Evolutionary conservation across 75 land plant genomes (phyloP).

Genomic region (Ceratopteris richardii): DNA sequence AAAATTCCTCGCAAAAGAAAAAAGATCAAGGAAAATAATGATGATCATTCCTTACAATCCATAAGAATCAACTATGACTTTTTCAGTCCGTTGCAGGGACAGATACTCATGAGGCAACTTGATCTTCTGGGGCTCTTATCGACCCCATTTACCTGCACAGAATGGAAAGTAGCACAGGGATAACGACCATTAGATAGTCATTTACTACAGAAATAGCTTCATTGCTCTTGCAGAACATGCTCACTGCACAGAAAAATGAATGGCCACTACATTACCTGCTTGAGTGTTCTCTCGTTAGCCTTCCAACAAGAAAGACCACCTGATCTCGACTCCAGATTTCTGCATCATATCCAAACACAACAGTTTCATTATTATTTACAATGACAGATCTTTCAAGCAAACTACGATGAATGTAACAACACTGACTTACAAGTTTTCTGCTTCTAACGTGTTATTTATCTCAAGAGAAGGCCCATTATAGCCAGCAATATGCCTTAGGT

Average conservation of each 20-base stretch:
- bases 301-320: slow-evolving; percentile 66
- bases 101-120: neutral
- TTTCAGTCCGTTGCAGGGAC: neutral
- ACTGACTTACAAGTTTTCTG: slow-evolving; percentile 62
- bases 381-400: too few species aligned
- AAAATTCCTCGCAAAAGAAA: too few species aligned
- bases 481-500: slow-evolving; percentile 21
- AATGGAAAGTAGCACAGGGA: neutral
- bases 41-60: too few species aligned
- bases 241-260: too few species aligned
- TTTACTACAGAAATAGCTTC: neutral
- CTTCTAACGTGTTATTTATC: slow-evolving; percentile 74
- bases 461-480: neutral
- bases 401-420: neutral
- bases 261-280: too few species aligned
- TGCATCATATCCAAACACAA: slow-evolving; percentile 11
- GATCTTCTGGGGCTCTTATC: neutral
- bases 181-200: neutral
- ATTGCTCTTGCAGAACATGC: too few species aligned
- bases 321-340: slow-evolving; percentile 67
- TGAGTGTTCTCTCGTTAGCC: slow-evolving; percentile 26
- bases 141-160: neutral
- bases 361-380: too few species aligned
- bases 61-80: neutral
- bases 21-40: too few species aligned